A percentile compares a stretch with the other conserved stretches of the same genome.
phyloP scores from a whole-genome alignment of 164 flowering plant genomes.

The Vitis cinerea region DNA sequence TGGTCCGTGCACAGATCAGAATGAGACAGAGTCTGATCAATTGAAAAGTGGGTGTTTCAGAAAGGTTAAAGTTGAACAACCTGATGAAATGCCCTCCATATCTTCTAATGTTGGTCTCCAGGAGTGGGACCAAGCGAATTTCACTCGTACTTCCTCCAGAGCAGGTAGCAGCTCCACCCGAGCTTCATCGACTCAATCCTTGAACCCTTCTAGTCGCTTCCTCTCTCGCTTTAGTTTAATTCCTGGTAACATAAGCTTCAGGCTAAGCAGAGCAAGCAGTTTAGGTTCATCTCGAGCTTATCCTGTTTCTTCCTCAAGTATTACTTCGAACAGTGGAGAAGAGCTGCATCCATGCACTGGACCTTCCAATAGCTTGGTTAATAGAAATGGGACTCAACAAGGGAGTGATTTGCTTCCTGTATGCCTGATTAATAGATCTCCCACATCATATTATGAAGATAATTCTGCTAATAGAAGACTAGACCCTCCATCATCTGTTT shows the following conservation, averaged over 20 bases:
- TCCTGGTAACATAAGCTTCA: constrained; percentile 69
- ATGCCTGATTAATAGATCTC: constrained; percentile 23
- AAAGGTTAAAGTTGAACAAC: constrained; percentile 32
- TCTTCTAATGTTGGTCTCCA: constrained; percentile 36
- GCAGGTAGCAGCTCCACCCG: constrained; percentile 46
- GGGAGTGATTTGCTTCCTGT: constrained; percentile 26
- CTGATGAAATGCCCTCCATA: constrained; percentile 35
- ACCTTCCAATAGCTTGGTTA: constrained; percentile 15
- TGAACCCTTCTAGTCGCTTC: constrained; percentile 45
- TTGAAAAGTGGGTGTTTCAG: constrained; percentile 30
- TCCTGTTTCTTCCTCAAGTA: constrained; percentile 49
- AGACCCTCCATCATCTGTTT: constrained; percentile 18
- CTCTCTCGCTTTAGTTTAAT: constrained; percentile 67
- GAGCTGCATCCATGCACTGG: constrained; percentile 23
- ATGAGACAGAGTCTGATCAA: constrained; percentile 26
- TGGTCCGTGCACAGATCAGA: constrained; percentile 24
- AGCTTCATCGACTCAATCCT: constrained; percentile 33
- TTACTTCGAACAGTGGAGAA: constrained; percentile 42
- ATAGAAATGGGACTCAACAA: constrained; percentile 30
- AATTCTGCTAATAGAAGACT: constrained; percentile 18
- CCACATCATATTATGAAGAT: constrained; percentile 23
- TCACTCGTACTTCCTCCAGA: constrained; percentile 23
- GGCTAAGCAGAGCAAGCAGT: constrained; percentile 69
- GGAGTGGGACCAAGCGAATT: constrained; percentile 44
- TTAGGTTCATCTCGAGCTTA: constrained; percentile 62